Conservation (phyloP, 2,329 filamentous ascomycete genomes). For the Botrytis pseudocinerea region DNA sequence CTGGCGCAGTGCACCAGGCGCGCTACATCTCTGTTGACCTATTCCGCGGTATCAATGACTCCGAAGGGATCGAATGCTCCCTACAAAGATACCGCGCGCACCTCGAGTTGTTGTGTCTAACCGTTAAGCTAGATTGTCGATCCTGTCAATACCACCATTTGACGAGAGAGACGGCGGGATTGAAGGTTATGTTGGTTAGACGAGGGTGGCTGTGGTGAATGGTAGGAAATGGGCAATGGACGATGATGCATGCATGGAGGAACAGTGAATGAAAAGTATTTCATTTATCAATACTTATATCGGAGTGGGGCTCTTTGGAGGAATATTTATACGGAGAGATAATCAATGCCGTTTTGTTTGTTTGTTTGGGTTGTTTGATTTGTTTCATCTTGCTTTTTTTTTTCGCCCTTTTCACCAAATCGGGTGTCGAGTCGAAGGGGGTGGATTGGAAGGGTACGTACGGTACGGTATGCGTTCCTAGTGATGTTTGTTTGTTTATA, state of each 20-base stretch:
- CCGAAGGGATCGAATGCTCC: constrained; percentile 2
- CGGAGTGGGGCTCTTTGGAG: no score
- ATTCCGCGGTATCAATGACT: background rate
- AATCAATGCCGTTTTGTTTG: background rate
- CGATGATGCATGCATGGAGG: background rate
- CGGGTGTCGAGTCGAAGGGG: no score
- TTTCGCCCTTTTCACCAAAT: background rate
- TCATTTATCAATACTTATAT: background rate
- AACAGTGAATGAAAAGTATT: background rate
- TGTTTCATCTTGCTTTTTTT: background rate
- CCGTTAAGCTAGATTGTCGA: background rate
- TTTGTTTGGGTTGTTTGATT: background rate
- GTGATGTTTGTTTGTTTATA: no score
- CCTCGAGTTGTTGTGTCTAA: background rate
- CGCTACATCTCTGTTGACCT: constrained; percentile 3
- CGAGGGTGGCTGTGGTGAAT: background rate
- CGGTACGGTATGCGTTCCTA: no score
- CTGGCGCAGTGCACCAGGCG: background rate
- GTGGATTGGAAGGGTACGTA: no score
- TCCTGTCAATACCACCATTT: background rate
- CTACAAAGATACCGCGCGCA: constrained; percentile 1
- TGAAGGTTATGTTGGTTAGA: background rate
- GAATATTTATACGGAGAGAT: background rate
- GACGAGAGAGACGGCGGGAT: background rate
- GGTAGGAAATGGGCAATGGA: background rate